Conservation (phyloP, 441 rosid species). For the Metrosideros polymorpha region DNA sequence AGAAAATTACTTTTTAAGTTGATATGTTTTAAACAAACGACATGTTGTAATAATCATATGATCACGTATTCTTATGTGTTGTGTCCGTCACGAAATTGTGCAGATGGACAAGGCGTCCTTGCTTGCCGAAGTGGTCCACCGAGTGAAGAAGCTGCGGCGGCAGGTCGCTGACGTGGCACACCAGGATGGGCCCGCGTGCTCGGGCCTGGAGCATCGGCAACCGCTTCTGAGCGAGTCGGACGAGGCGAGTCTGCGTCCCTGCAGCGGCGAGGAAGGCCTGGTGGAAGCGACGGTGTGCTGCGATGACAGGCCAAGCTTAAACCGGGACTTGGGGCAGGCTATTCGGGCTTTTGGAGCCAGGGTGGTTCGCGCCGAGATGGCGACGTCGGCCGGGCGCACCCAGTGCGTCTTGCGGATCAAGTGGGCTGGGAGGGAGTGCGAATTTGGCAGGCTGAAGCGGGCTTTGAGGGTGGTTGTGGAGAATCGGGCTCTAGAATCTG, state of each 20-base stretch:
- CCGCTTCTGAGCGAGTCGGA: slow-evolving; percentile 35
- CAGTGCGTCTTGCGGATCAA: slow-evolving; percentile 30
- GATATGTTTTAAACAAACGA: neutral
- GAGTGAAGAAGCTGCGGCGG: slow-evolving; percentile 44
- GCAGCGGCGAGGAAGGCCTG: slow-evolving; percentile 8
- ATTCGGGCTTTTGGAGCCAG: slow-evolving; percentile 24
- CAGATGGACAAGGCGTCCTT: slow-evolving; percentile 88
- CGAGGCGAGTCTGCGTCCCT: slow-evolving; percentile 24
- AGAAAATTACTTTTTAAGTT: neutral
- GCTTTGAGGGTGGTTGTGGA: slow-evolving; percentile 30
- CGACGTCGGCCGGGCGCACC: slow-evolving; percentile 42
- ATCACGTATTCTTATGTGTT: neutral
- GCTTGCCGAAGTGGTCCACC: slow-evolving; percentile 79
- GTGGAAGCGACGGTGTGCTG: slow-evolving; percentile 36
- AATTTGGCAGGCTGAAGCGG: slow-evolving; percentile 13
- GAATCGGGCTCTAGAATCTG: slow-evolving; percentile 18
- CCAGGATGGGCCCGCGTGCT: neutral
- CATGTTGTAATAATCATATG: neutral
- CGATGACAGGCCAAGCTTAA: slow-evolving; percentile 43
- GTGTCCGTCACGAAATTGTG: neutral
- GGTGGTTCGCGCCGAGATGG: slow-evolving; percentile 38
- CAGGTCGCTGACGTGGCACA: slow-evolving; percentile 27
- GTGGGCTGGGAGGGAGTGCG: slow-evolving; percentile 15
- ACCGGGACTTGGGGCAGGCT: slow-evolving; percentile 28
- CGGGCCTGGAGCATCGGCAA: slow-evolving; percentile 2